phyloP scores from a whole-genome alignment of 2,329 filamentous ascomycete species.

The Phialemoniopsis sp. region DNA sequence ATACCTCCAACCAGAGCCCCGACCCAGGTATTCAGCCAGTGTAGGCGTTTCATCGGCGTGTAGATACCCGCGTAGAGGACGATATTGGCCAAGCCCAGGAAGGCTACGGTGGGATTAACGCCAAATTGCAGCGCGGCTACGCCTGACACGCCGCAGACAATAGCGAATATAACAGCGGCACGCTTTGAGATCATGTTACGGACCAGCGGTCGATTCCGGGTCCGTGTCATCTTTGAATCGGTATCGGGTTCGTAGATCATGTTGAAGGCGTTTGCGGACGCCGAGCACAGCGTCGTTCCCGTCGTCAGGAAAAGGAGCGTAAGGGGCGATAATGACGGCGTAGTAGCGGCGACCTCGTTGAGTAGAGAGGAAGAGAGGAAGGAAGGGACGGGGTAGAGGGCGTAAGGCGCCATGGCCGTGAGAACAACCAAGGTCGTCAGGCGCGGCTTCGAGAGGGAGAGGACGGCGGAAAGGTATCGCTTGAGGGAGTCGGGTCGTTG shows the following conservation, averaged over 20 bases:
- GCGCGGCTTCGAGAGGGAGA: constrained; percentile 93
- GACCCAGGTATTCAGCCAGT: constrained; percentile 88
- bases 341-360: constrained; percentile 52
- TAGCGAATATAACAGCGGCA: constrained; percentile 73
- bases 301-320: constrained; percentile 89
- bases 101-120: constrained; percentile 90
- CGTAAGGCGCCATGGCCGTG: constrained; percentile 85
- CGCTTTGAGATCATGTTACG: constrained; percentile 70
- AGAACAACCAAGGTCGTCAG: constrained; percentile 89
- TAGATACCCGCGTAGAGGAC: constrained; percentile 87
- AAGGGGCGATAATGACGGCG: constrained; percentile 81
- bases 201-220: constrained; percentile 84
- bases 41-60: constrained; percentile 86
- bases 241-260: constrained; percentile 93
- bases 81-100: constrained; percentile 81
- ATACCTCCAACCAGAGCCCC: constrained; percentile 91
- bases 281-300: constrained; percentile 84
- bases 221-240: constrained; percentile 92
- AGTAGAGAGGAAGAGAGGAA: constrained; percentile 66
- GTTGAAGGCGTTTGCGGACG: constrained; percentile 89
- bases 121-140: constrained; percentile 76
- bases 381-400: constrained; percentile 86
- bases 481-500: constrained; percentile 48
- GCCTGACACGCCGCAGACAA: constrained; percentile 66
- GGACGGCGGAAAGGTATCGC: constrained; percentile 72